phyloP scores from a whole-genome alignment of 2,329 filamentous ascomycete species.

The Trichoderma polysporum region DNA sequence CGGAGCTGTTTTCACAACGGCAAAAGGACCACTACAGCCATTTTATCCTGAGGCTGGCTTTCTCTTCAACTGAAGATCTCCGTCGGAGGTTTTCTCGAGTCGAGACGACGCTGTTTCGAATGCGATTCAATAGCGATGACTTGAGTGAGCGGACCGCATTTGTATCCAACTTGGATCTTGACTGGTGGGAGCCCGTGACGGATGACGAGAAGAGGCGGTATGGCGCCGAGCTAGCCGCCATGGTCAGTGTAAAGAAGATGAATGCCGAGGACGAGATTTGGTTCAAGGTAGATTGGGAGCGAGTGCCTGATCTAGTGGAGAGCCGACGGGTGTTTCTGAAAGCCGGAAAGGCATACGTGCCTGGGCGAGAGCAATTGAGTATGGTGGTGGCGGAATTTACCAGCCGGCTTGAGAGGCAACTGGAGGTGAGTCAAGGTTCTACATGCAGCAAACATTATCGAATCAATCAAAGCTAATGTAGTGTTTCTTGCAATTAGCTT shows the following conservation, averaged over 20 bases:
- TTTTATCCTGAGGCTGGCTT: conserved; percentile 92
- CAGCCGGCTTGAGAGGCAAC: conserved; percentile 70
- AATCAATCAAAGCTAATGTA: background rate
- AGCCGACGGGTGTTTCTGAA: conserved; percentile 72
- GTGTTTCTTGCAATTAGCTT: conserved; percentile 50
- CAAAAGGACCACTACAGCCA: conserved; percentile 98
- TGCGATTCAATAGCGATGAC: conserved; percentile 79
- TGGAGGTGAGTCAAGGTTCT: conserved; percentile 62
- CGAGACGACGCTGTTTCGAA: conserved; percentile 84
- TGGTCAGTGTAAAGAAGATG: conserved; percentile 39
- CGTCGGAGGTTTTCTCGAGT: conserved; percentile 81
- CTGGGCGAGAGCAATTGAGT: conserved; percentile 78
- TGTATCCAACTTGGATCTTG: conserved; percentile 71
- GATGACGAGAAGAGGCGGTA: conserved; percentile 74
- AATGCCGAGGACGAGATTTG: conserved; percentile 73
- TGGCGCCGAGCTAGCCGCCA: conserved; percentile 59
- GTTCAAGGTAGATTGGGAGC: conserved; percentile 97
- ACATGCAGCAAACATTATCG: background rate
- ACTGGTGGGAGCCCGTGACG: conserved; percentile 85
- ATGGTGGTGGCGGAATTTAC: conserved; percentile 90
- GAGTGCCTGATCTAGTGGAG: conserved; percentile 88
- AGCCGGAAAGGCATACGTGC: conserved; percentile 86
- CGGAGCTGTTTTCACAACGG: conserved; percentile 66
- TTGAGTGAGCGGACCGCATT: conserved; percentile 71
- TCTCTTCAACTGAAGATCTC: conserved; percentile 86